These are phyloP conservation scores for Lachnum nothofagi DNA, from an alignment of 2,329 filamentous ascomycete genomes.

Conservation along the genomic window DNA sequence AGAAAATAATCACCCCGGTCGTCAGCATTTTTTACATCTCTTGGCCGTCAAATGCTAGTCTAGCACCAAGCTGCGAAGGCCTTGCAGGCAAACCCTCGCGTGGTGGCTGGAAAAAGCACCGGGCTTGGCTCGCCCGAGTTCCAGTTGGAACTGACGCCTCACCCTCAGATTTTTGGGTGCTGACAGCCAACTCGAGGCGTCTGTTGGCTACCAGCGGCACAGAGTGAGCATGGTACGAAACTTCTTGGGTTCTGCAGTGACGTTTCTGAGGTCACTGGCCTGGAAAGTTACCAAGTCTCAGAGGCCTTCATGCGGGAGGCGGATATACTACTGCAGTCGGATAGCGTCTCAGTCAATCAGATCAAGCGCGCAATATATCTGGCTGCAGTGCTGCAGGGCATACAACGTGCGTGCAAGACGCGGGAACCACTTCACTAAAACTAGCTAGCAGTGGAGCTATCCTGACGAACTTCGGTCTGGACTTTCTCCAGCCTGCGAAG, in stretches of 20 bases:
- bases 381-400: slow-evolving; percentile 16
- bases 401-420: slow-evolving; percentile 14
- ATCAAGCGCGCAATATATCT: slow-evolving; percentile 17
- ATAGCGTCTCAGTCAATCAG: slow-evolving; percentile 20
- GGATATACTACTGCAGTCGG: slow-evolving; percentile 25
- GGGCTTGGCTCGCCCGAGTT: not conserved
- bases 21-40: slow-evolving; percentile 4
- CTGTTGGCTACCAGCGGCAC: not conserved
- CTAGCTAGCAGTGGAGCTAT: too few relatives aligned
- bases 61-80: not conserved
- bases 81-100: slow-evolving; percentile 6
- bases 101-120: slow-evolving; percentile 1
- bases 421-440: not conserved
- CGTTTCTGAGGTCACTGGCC: slow-evolving; percentile 6
- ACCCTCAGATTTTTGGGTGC: not conserved
- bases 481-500: not conserved
- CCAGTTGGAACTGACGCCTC: not conserved
- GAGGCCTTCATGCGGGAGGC: slow-evolving; percentile 14
- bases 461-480: not conserved
- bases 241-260: not conserved
- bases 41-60: not conserved
- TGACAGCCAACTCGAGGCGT: not conserved
- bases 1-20: slow-evolving; percentile 2
- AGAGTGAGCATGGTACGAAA: not conserved
- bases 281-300: slow-evolving; percentile 14